Evolutionary conservation across 805 yeast genomes (phyloP).

Genomic region (Torulaspora microellipsoides): DNA sequence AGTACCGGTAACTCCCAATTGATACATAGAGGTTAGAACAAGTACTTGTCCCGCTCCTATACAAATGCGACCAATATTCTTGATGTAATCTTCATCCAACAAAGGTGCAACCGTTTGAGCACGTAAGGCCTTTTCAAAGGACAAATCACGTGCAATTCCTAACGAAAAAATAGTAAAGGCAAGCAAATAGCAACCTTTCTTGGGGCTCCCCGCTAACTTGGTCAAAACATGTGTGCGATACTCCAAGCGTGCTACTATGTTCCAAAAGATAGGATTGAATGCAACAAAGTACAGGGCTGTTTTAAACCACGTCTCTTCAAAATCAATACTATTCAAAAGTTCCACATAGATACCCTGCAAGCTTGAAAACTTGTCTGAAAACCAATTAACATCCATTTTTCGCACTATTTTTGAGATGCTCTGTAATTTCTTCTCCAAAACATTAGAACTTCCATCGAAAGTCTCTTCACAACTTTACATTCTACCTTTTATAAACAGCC

Average conservation of each 20-base stretch:
- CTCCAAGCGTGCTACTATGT: conserved; percentile 82
- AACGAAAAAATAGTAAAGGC: conserved; percentile 80
- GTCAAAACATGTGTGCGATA: conserved; percentile 74
- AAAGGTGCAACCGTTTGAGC: conserved; percentile 67
- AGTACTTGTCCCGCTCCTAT: conserved; percentile 74
- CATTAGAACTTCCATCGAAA: not conserved
- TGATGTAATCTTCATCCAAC: conserved; percentile 38
- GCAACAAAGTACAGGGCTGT: conserved; percentile 63
- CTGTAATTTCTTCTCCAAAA: no score
- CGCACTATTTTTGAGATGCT: not conserved
- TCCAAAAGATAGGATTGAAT: conserved; percentile 96
- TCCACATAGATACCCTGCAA: conserved; percentile 11
- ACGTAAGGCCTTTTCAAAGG: conserved; percentile 64
- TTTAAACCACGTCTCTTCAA: conserved; percentile 22
- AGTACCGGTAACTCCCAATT: conserved; percentile 92
- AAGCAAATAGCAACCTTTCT: conserved; percentile 75
- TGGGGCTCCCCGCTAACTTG: conserved; percentile 62
- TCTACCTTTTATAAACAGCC: no score
- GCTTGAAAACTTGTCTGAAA: conserved; percentile 1
- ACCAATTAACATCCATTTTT: conserved; percentile 4
- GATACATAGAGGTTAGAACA: conserved; percentile 83
- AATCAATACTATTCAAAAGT: conserved; percentile 16
- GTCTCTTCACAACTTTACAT: not conserved
- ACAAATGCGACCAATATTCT: conserved; percentile 48
- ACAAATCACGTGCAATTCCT: conserved; percentile 77